Conservation (phyloP, 345 rosid species). For the Rubroshorea leprosula region DNA sequence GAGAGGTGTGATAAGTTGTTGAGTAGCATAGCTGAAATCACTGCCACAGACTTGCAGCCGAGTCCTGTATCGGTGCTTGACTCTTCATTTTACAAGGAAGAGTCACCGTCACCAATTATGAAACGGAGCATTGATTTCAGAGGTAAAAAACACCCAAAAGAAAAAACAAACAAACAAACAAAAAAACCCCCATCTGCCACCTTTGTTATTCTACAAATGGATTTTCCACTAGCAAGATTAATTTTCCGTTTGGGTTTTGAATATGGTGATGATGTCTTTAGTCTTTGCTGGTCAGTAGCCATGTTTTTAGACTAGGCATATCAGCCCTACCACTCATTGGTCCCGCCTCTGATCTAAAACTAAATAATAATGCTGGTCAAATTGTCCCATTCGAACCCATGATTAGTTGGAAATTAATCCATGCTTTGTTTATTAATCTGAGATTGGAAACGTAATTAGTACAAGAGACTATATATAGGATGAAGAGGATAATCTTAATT, state of each 20-base stretch:
- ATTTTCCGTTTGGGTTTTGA: no score
- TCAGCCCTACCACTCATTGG: no score
- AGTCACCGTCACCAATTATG: conserved; percentile 74
- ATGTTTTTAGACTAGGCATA: no score
- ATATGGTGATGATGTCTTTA: not conserved
- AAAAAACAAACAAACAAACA: no score
- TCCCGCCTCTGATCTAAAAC: not conserved
- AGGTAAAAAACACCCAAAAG: conserved; percentile 56
- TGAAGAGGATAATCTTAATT: no score
- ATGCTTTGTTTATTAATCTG: no score
- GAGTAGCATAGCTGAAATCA: conserved; percentile 83
- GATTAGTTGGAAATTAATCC: not conserved
- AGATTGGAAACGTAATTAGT: no score
- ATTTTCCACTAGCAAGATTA: no score
- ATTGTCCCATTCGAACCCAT: not conserved
- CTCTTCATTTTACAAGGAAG: conserved; percentile 74
- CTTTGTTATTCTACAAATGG: not conserved
- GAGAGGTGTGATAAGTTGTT: conserved; percentile 93
- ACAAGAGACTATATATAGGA: no score
- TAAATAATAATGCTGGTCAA: no score
- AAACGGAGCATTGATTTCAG: conserved; percentile 73
- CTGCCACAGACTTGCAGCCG: conserved; percentile 68
- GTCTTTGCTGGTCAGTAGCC: no score
- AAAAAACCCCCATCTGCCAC: not conserved
- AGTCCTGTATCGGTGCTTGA: conserved; percentile 97